Percentiles rank a stretch among this genome's conserved stretches.
phyloP scores from a whole-genome alignment of 768 basidiomycete genomes.

The Symmetrospora coprosmae region DNA sequence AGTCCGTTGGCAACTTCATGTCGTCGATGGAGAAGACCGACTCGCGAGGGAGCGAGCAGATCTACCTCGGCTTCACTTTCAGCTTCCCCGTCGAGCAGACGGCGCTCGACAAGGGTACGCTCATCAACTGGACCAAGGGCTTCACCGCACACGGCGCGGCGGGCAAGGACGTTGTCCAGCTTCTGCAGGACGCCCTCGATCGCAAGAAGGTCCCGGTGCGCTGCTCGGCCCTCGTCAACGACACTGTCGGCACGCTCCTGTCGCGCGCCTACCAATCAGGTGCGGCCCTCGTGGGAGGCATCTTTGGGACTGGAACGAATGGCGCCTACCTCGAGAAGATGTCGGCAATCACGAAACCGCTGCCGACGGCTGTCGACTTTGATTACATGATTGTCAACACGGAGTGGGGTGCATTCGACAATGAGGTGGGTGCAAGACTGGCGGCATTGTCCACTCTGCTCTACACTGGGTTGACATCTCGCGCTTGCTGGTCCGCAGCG shows the following conservation, averaged over 20 bases:
- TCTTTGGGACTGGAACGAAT: slow-evolving; percentile 97
- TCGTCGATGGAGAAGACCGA: slow-evolving; percentile 46
- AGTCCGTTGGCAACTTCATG: slow-evolving; percentile 87
- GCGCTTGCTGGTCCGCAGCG: slow-evolving; percentile 45
- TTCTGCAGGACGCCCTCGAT: slow-evolving; percentile 84
- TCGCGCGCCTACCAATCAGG: slow-evolving; percentile 89
- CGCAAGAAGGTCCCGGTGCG: slow-evolving; percentile 79
- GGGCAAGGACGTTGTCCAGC: slow-evolving; percentile 72
- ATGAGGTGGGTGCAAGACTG: slow-evolving; percentile 48
- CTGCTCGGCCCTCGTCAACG: slow-evolving; percentile 85
- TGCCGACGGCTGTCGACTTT: slow-evolving; percentile 35
- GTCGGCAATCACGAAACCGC: slow-evolving; percentile 55
- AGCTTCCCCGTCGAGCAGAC: slow-evolving; percentile 78
- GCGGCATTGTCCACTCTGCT: background rate
- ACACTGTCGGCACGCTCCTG: slow-evolving; percentile 87
- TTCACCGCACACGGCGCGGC: slow-evolving; percentile 82
- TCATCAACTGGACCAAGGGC: slow-evolving; percentile 58
- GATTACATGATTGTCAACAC: slow-evolving; percentile 82
- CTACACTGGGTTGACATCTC: slow-evolving; percentile 9
- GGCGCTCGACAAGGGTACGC: slow-evolving; percentile 72
- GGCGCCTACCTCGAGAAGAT: slow-evolving; percentile 90
- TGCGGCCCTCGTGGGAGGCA: slow-evolving; percentile 67
- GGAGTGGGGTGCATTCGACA: slow-evolving; percentile 95
- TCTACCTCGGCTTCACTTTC: slow-evolving; percentile 82
- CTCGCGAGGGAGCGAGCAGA: slow-evolving; percentile 29